A percentile compares a stretch with the other conserved stretches of the same genome.
Conservation (phyloP, 768 basidiomycete species). For the Boletus tomentosulus region DNA sequence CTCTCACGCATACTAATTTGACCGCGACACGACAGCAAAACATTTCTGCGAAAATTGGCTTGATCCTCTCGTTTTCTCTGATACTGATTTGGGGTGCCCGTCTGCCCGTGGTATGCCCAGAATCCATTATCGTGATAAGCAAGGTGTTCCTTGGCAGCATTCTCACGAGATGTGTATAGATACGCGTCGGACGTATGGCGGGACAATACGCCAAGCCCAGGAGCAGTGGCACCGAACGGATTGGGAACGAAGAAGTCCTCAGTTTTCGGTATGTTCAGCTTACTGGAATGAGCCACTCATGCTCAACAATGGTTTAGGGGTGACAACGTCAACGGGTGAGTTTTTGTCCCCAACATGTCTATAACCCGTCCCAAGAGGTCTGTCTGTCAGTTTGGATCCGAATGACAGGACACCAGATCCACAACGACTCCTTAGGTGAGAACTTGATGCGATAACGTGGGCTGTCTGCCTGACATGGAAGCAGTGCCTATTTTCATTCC, state of each 20-base stretch:
- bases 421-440: conserved; percentile 72
- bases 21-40: conserved; percentile 55
- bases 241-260: conserved; percentile 70
- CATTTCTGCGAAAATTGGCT: conserved; percentile 81
- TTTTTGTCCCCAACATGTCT: not conserved
- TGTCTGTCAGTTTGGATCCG: conserved; percentile 45
- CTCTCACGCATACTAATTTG: conserved; percentile 3
- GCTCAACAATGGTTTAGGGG: conserved; percentile 49
- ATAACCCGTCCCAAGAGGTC: not conserved
- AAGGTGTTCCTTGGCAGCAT: not conserved
- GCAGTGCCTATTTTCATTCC: conserved; percentile 94
- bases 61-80: conserved; percentile 92
- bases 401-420: conserved; percentile 88
- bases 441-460: not conserved
- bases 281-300: not conserved
- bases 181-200: conserved; percentile 87
- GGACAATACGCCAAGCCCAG: conserved; percentile 97
- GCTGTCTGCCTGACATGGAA: conserved; percentile 4
- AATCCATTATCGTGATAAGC: not conserved
- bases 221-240: conserved; percentile 74
- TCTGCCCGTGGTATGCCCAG: conserved; percentile 73
- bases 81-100: conserved; percentile 93
- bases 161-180: conserved; percentile 35
- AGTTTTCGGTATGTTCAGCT: conserved; percentile 72
- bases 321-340: conserved; percentile 92